phyloP scores from a whole-genome alignment of 1,284 basidiomycete genomes.

The Pisolithus thermaeus region DNA sequence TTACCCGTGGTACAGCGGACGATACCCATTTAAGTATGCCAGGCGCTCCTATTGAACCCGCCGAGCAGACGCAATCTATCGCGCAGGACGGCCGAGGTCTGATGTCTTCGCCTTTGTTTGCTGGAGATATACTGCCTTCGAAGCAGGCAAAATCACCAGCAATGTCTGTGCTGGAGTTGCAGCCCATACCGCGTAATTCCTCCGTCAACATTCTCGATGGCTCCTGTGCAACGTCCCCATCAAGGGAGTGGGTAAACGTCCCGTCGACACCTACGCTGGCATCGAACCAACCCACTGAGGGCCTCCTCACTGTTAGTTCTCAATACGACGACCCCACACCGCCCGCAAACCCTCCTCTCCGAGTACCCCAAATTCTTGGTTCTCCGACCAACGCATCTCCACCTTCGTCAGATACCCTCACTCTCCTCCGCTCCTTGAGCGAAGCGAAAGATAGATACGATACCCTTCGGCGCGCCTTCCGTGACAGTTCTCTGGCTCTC shows the following conservation, averaged over 20 bases:
- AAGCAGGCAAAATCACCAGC: conserved; percentile 12
- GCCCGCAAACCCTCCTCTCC: neutral
- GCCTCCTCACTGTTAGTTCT: too few species aligned
- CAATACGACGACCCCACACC: neutral
- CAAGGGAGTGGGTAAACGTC: neutral
- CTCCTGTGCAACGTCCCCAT: neutral
- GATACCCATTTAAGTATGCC: too few species aligned
- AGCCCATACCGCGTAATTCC: neutral
- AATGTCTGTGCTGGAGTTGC: conserved; percentile 13
- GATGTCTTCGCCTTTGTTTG: conserved; percentile 8
- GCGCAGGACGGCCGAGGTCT: conserved; percentile 5
- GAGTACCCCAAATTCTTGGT: neutral
- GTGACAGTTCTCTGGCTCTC: conserved; percentile 63
- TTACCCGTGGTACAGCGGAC: neutral
- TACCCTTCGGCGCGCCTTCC: conserved; percentile 54
- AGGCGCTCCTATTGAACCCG: neutral
- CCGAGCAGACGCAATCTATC: neutral
- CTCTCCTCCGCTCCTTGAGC: conserved; percentile 42
- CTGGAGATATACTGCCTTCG: conserved; percentile 4
- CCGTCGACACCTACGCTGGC: neutral
- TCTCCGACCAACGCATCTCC: conserved; percentile 2
- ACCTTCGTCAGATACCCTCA: neutral
- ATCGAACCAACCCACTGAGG: too few species aligned
- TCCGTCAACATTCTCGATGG: neutral
- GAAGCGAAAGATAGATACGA: conserved; percentile 53